A percentile compares a stretch with the other conserved stretches of the same genome.
phyloP scores from a whole-genome alignment of 1,284 basidiomycete genomes.

The Malassezia vespertilionis region DNA sequence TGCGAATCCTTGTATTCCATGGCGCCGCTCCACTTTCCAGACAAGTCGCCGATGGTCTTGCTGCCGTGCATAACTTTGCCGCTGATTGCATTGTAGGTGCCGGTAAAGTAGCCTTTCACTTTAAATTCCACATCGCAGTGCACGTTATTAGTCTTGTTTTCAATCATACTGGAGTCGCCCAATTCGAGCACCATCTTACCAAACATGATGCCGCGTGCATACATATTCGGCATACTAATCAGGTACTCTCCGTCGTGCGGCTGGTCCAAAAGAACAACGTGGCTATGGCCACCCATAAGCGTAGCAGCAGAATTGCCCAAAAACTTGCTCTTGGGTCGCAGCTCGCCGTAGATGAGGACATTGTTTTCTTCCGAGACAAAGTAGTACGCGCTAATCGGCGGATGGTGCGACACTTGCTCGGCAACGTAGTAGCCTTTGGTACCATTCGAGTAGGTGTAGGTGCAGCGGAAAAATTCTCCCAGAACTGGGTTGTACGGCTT shows the following conservation, averaged over 20 bases:
- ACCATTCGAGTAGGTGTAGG: conserved; percentile 83
- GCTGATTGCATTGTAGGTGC: conserved; percentile 80
- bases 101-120: conserved; percentile 95
- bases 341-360: conserved; percentile 71
- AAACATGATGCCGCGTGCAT: conserved; percentile 89
- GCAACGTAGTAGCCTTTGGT: conserved; percentile 91
- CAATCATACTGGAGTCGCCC: conserved; percentile 76
- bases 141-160: conserved; percentile 66
- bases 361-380: conserved; percentile 86
- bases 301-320: conserved; percentile 62
- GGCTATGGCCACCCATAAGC: conserved; percentile 82
- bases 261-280: conserved; percentile 36
- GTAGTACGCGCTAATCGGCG: conserved; percentile 91
- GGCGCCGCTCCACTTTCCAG: conserved; percentile 77
- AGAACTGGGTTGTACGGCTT: conserved; percentile 98
- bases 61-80: conserved; percentile 66
- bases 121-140: conserved; percentile 88
- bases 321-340: conserved; percentile 90
- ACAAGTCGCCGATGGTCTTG: conserved; percentile 71
- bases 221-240: conserved; percentile 51
- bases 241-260: conserved; percentile 41
- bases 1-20: conserved; percentile 74
- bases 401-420: conserved; percentile 92
- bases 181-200: conserved; percentile 97
- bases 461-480: conserved; percentile 93